A percentile compares a stretch with the other conserved stretches of the same genome.
phyloP scores from a whole-genome alignment of 371 early-diverging fungal genomes.

The Mucor circinelloides region DNA sequence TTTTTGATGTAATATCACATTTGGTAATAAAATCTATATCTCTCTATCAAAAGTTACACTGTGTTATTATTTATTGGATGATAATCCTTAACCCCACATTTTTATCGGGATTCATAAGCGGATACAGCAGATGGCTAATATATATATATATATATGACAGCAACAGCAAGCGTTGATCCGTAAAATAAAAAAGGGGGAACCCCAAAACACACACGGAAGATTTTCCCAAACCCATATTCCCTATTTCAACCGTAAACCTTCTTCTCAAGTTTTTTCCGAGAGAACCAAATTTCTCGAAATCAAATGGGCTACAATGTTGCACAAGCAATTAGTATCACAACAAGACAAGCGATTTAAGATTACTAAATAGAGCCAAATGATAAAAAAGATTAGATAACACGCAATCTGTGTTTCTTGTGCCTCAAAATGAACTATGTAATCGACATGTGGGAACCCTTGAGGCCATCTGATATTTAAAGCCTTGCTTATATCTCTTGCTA shows the following conservation, averaged over 20 bases:
- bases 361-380: neutral
- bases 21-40: neutral
- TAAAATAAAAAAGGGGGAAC: neutral
- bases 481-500: too few species aligned
- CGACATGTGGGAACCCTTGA: too few species aligned
- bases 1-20: neutral
- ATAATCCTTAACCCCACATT: neutral
- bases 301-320: neutral
- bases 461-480: too few species aligned
- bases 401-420: neutral
- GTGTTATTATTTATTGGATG: neutral
- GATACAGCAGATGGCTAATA: neutral
- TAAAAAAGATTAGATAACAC: constrained; percentile 1
- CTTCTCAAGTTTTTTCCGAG: neutral
- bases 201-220: neutral
- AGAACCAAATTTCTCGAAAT: neutral
- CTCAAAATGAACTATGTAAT: too few species aligned
- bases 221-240: neutral
- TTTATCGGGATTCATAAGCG: neutral
- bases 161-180: neutral
- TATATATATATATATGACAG: neutral
- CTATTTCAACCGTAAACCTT: neutral
- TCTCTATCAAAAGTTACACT: neutral
- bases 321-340: neutral
- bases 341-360: neutral